Percentiles rank a stretch among this genome's conserved stretches.
These are phyloP conservation scores for Botrytis tulipae DNA, from an alignment of 2,329 filamentous ascomycete species.

Conservation along the genomic window DNA sequence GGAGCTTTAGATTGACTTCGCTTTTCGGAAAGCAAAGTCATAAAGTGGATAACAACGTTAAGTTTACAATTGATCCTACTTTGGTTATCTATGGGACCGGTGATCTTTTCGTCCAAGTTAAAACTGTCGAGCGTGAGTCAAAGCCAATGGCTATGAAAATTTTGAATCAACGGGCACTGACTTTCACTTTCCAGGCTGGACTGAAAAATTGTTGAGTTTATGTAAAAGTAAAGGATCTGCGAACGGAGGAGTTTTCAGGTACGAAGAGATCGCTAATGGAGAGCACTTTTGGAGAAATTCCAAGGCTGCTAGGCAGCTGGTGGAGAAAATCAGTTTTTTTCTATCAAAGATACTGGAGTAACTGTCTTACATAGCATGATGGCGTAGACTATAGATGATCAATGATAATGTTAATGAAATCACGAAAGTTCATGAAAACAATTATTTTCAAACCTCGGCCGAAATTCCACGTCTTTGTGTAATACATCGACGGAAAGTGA, in stretches of 20 bases:
- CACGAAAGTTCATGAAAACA: neutral
- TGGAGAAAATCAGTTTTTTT: neutral
- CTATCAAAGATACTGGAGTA: neutral
- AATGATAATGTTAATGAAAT: slow-evolving; percentile 1
- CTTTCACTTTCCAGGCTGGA: slow-evolving; percentile 12
- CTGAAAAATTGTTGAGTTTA: neutral
- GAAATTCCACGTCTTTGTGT: neutral
- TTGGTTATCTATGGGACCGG: slow-evolving; percentile 72
- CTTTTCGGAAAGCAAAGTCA: slow-evolving; percentile 31
- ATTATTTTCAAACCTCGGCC: neutral
- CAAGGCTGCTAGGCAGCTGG: neutral
- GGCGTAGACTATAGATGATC: neutral
- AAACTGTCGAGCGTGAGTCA: slow-evolving; percentile 51
- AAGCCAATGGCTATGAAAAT: neutral
- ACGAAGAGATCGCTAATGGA: slow-evolving; percentile 4
- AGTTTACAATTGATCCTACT: slow-evolving; percentile 58
- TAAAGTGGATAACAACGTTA: slow-evolving; percentile 45
- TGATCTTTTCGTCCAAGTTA: slow-evolving; percentile 69
- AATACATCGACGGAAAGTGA: neutral
- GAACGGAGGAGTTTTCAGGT: neutral
- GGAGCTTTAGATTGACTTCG: slow-evolving; percentile 26
- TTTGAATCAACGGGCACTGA: neutral
- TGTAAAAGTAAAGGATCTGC: neutral
- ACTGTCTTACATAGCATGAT: neutral
- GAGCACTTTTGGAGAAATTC: slow-evolving; percentile 18